Base-by-base conservation (phyloP, 2,329 filamentous ascomycete genomes). In the Alternaria triticina region DNA sequence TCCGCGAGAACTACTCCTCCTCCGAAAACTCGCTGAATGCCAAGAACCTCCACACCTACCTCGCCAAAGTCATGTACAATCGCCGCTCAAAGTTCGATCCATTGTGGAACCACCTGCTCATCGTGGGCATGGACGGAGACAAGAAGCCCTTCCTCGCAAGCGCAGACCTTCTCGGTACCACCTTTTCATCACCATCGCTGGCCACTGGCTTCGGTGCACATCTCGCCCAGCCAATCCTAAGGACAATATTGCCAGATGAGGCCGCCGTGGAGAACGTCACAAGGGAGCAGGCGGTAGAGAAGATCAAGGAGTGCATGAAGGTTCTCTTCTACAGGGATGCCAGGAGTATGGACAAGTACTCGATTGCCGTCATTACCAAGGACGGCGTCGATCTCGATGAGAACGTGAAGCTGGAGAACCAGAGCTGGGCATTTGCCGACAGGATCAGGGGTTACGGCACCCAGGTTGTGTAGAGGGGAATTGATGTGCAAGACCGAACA, bases 371-470 rank as follows among this genome's bases (percentile, higher is more conserved):
- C 58, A 87, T 99, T 60, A 96, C 92, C 59, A 91, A 93, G 83
- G 92, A 93, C 52, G 93, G 80, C n/a, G 89, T 98, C 62, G 91
- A 96, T 59, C 80, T 97, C 70, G 90, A 90, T 80, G 89, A 96
- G 82, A 84, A 91, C 74, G 92, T 97, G 85, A 90, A 94, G 86
- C 86, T 99, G 70, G 94, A 98, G 86, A 87, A 90, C 74, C 95
- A 98, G 87, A 97, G 94, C 87, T 98, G 95, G 96, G 94, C 92
- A 55, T 99, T 99, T 84, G 96, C 96, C 23, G 95, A 98, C 79
- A 88, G 90, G 73, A 97, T 99, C 81, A 91, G 89, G 81, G 96
- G 96, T 47, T 99, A 99, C 79, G 96, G 96, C 65, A 96, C 94
- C 25, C 94, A 98, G 86, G 75, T 74, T 11, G 74, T 67, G 17